Percentiles rank a stretch among this genome's conserved stretches.
phyloP scores from a whole-genome alignment of 2,329 filamentous ascomycete genomes.

The Ophiocordyceps sinensis region DNA sequence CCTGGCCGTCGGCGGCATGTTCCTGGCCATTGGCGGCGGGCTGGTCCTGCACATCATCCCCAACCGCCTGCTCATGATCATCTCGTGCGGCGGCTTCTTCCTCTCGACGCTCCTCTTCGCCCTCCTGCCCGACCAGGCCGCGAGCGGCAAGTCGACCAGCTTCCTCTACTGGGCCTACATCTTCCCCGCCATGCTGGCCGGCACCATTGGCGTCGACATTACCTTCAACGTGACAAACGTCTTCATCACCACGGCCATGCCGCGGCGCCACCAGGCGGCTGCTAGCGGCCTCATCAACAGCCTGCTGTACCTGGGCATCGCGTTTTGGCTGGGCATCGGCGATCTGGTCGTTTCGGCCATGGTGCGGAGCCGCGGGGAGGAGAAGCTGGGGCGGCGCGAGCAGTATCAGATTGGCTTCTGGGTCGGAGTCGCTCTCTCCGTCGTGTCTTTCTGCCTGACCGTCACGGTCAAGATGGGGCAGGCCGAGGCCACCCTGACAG shows the following conservation, averaged over 20 bases:
- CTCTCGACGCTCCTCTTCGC: slow-evolving; percentile 48
- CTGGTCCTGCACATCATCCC: slow-evolving; percentile 53
- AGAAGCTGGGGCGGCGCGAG: slow-evolving; percentile 22
- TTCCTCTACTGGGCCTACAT: slow-evolving; percentile 55
- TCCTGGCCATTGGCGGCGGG: slow-evolving; percentile 48
- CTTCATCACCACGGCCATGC: slow-evolving; percentile 61
- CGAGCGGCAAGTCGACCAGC: slow-evolving; percentile 17
- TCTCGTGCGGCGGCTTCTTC: slow-evolving; percentile 46
- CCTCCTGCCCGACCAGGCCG: slow-evolving; percentile 42
- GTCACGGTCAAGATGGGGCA: slow-evolving; percentile 40
- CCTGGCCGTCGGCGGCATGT: slow-evolving; percentile 51
- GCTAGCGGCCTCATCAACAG: slow-evolving; percentile 60
- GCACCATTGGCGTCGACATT: slow-evolving; percentile 61
- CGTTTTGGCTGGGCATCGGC: slow-evolving; percentile 54
- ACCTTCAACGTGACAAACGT: slow-evolving; percentile 63
- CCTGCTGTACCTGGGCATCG: slow-evolving; percentile 56
- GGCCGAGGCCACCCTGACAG: slow-evolving; percentile 41
- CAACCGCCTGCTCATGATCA: slow-evolving; percentile 45
- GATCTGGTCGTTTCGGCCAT: slow-evolving; percentile 47
- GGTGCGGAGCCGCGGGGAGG: slow-evolving; percentile 9
- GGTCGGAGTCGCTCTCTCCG: slow-evolving; percentile 45
- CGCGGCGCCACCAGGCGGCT: slow-evolving; percentile 51
- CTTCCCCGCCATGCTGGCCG: slow-evolving; percentile 55
- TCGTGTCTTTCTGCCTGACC: slow-evolving; percentile 35
- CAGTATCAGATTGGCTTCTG: slow-evolving; percentile 55